These are phyloP conservation scores for Eimeria nieschulzi DNA, from an alignment of 169 alveolate species.

Conservation along the genomic window DNA sequence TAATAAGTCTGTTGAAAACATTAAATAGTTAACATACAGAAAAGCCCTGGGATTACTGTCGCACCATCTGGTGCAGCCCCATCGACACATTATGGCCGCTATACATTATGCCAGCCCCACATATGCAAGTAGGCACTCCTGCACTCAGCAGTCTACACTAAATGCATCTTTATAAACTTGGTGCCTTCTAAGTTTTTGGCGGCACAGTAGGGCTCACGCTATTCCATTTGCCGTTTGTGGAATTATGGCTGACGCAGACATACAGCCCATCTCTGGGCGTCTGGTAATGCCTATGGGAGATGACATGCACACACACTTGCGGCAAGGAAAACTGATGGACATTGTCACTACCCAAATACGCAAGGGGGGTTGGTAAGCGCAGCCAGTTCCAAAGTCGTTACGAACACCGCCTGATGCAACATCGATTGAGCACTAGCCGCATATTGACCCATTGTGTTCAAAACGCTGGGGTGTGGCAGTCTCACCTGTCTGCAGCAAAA, in stretches of 20 bases:
- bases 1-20: background rate
- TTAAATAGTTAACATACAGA: background rate
- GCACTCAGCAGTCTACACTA: no score
- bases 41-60: background rate
- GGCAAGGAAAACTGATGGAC: slow-evolving; percentile 75
- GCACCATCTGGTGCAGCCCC: slow-evolving; percentile 69
- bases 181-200: no score
- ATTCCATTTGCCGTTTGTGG: no score
- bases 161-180: no score
- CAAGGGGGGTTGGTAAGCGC: slow-evolving; percentile 76
- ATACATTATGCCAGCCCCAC: no score
- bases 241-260: no score
- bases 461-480: background rate
- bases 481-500: background rate
- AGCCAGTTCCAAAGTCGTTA: background rate
- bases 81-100: slow-evolving; percentile 43
- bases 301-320: slow-evolving; percentile 77
- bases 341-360: slow-evolving; percentile 61
- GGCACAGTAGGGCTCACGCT: no score
- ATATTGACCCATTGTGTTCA: background rate
- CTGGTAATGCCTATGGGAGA: slow-evolving; percentile 70
- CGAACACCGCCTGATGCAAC: background rate
- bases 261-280: background rate
- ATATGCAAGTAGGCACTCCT: no score
- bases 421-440: background rate